Conservation (phyloP, 306 rosid species). For the Rosa persica region DNA sequence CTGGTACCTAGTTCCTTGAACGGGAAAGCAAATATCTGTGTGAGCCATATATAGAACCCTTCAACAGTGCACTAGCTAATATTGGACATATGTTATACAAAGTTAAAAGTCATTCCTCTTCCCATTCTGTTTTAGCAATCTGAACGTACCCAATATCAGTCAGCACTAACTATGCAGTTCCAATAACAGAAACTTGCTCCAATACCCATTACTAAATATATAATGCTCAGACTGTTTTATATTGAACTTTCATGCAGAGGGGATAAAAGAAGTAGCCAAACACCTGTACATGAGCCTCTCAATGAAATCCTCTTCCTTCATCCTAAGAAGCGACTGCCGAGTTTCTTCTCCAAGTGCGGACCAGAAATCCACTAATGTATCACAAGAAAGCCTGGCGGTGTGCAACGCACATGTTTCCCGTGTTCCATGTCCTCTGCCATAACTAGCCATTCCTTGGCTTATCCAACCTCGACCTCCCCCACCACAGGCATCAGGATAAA, state of each 20-base stretch:
- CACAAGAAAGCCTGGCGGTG: constrained; percentile 97
- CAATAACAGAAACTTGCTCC: constrained; percentile 21
- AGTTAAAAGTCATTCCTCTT: constrained; percentile 12
- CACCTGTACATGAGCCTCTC: constrained; percentile 99
- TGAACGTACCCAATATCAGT: constrained; percentile 24
- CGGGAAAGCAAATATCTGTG: background rate
- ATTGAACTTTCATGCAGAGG: constrained; percentile 28
- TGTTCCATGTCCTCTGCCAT: constrained; percentile 94
- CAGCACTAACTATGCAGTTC: constrained; percentile 10
- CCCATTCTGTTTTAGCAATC: constrained; percentile 22
- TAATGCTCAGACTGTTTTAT: constrained; percentile 26
- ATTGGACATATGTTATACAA: constrained; percentile 17
- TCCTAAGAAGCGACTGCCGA: constrained; percentile 85
- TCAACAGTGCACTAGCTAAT: constrained; percentile 16
- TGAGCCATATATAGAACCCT: constrained; percentile 27
- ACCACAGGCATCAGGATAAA: constrained; percentile 99
- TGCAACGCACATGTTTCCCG: constrained; percentile 98
- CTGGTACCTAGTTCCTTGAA: background rate
- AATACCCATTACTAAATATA: constrained; percentile 10
- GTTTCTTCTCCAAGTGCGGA: constrained; percentile 99
- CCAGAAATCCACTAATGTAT: constrained; percentile 97
- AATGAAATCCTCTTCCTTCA: constrained; percentile 99
- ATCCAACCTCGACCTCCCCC: constrained; percentile 99
- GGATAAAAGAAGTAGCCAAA: constrained; percentile 34
- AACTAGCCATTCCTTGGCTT: constrained; percentile 86